A percentile compares a stretch with the other conserved stretches of the same genome.
Conservation (phyloP, 108 stramenopile species). For the Discostella stelligeroides region DNA sequence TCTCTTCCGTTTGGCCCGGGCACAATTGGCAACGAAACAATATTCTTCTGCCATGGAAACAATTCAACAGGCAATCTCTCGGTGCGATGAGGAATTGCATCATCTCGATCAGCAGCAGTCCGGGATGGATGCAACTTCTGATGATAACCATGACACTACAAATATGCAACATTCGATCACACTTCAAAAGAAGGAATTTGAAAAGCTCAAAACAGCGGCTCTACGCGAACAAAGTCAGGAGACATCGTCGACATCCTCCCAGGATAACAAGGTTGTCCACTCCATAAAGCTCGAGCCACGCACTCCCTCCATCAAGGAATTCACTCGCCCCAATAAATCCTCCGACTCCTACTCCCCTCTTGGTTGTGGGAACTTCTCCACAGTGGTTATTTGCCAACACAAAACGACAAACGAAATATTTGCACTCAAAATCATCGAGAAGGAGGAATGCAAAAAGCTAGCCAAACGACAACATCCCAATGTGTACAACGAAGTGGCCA, state of each 20-base stretch:
- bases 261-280: slow-evolving; percentile 20
- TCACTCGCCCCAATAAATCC: slow-evolving; percentile 66
- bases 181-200: slow-evolving; percentile 54
- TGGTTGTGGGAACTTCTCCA: slow-evolving; percentile 90
- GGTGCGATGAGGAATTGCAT: slow-evolving; percentile 9
- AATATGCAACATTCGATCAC: slow-evolving; percentile 27
- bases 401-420: slow-evolving; percentile 85
- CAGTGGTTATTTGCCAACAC: slow-evolving; percentile 78
- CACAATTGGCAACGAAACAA: slow-evolving; percentile 62
- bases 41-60: slow-evolving; percentile 49
- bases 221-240: slow-evolving; percentile 33
- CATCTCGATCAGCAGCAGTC: background rate
- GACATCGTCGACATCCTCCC: slow-evolving; percentile 14
- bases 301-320: slow-evolving; percentile 76
- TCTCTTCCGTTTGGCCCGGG: slow-evolving; percentile 77
- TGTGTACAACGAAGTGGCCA: slow-evolving; percentile 94
- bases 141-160: slow-evolving; percentile 9
- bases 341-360: slow-evolving; percentile 65
- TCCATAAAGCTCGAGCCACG: slow-evolving; percentile 64
- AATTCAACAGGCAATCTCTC: slow-evolving; percentile 26
- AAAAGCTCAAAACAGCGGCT: slow-evolving; percentile 48
- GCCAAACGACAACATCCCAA: slow-evolving; percentile 91
- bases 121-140: background rate
- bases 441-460: slow-evolving; percentile 86
- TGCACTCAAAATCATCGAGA: slow-evolving; percentile 96